A percentile compares a stretch with the other conserved stretches of the same genome.
These are phyloP conservation scores for Talaromyces sp. DNA, from an alignment of 2,329 filamentous ascomycete species.

Conservation along the genomic window DNA sequence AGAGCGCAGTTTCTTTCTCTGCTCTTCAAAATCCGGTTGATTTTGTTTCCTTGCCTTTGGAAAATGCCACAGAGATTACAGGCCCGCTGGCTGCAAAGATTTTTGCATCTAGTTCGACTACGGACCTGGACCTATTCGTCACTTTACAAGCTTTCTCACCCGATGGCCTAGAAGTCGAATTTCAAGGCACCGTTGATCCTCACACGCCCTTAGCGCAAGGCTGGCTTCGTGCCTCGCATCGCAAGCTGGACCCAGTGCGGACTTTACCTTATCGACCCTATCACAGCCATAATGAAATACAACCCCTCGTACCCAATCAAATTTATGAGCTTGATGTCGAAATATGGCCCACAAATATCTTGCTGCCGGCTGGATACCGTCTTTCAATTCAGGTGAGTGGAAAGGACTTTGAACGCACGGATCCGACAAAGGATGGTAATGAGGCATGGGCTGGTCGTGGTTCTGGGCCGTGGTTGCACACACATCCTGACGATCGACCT, in stretches of 20 bases:
- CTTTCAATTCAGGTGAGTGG: not conserved
- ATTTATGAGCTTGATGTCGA: not conserved
- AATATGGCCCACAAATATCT: constrained; percentile 2
- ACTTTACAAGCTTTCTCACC: not conserved
- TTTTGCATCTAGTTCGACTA: not conserved
- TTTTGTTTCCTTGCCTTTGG: not conserved
- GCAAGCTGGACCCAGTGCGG: not conserved
- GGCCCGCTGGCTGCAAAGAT: not conserved
- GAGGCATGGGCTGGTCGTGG: not conserved
- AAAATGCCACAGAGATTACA: not conserved
- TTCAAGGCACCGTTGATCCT: constrained; percentile 1
- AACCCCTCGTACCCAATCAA: not conserved
- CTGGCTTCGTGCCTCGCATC: constrained; percentile 14
- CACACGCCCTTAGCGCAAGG: constrained; percentile 3
- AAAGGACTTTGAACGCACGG: not conserved
- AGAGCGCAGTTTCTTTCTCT: not conserved
- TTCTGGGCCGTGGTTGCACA: constrained; percentile 1
- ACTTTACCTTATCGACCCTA: constrained; percentile 12
- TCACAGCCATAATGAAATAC: constrained; percentile 8
- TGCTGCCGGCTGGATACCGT: not conserved
- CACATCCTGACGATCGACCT: not conserved
- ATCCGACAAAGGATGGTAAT: not conserved
- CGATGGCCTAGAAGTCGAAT: not conserved
- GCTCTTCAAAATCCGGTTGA: not conserved
- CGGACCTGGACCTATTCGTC: not conserved